Evolutionary conservation across 768 basidiomycete species (phyloP).

Genomic region (Kwoniella dendrophila): DNA sequence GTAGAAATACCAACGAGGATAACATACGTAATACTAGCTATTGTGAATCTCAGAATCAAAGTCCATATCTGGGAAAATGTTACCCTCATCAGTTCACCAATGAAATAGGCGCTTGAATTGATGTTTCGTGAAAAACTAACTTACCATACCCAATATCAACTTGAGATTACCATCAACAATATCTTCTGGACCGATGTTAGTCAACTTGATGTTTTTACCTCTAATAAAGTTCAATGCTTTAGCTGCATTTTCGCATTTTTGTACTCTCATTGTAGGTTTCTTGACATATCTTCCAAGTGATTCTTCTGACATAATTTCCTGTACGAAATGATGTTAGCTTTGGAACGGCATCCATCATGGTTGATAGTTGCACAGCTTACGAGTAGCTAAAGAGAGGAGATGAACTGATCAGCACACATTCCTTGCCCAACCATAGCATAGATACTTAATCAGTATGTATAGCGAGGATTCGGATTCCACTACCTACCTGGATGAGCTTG

Average conservation of each 20-base stretch:
- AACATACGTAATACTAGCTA: conserved; percentile 91
- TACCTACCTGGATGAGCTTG: conserved; percentile 85
- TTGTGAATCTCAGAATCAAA: conserved; percentile 92
- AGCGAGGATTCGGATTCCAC: too few relatives aligned
- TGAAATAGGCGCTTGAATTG: too few relatives aligned
- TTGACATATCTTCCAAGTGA: conserved; percentile 95
- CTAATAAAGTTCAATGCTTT: conserved; percentile 95
- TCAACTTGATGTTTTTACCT: conserved; percentile 88
- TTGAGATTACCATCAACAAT: conserved; percentile 99
- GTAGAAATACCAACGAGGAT: too few relatives aligned
- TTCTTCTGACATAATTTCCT: conserved; percentile 93
- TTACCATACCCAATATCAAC: conserved; percentile 73
- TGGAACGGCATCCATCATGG: not conserved
- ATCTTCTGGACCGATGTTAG: conserved; percentile 96
- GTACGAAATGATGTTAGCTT: conserved; percentile 13
- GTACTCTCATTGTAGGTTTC: conserved; percentile 84
- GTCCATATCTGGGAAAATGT: conserved; percentile 76
- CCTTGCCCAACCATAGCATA: not conserved
- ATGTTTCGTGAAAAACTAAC: conserved; percentile 5
- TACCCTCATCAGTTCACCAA: too few relatives aligned
- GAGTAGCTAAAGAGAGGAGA: not conserved
- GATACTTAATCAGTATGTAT: too few relatives aligned
- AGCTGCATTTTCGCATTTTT: conserved; percentile 97
- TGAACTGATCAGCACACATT: not conserved
- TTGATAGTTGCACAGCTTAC: not conserved